A percentile compares a stretch with the other conserved stretches of the same genome.
Evolutionary conservation across 139 green algal species (phyloP).

Genomic region (Coelastrella sp.): DNA sequence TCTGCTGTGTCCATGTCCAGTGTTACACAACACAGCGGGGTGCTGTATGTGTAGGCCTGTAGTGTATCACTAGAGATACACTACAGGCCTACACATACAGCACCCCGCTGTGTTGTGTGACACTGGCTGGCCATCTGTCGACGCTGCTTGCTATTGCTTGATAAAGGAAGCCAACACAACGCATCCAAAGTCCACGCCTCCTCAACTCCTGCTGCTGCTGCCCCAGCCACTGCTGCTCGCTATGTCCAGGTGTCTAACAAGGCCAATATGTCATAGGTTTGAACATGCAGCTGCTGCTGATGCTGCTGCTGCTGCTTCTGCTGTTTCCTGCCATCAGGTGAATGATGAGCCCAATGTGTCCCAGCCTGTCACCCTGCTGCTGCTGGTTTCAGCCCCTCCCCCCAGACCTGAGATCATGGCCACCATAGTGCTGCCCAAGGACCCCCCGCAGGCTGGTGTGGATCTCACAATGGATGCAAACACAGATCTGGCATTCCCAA

Average conservation of each 20-base stretch:
- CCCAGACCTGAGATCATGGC: neutral
- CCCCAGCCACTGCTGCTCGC: neutral
- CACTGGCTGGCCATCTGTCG: too few species aligned
- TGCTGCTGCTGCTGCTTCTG: neutral
- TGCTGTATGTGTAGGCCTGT: too few species aligned
- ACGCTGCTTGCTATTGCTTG: too few species aligned
- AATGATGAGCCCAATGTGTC: neutral
- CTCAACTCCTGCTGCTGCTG: neutral
- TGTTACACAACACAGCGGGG: too few species aligned
- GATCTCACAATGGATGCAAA: constrained; percentile 38
- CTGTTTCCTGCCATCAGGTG: neutral
- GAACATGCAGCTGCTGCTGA: neutral
- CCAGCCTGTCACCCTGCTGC: constrained; percentile 24
- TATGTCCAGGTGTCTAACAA: too few species aligned
- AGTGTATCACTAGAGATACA: too few species aligned
- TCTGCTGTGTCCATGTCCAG: too few species aligned
- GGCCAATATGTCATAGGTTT: too few species aligned
- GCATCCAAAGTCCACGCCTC: too few species aligned
- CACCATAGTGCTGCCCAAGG: constrained; percentile 22
- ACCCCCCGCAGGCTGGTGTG: neutral
- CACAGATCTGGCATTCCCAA: constrained; percentile 36
- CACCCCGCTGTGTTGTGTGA: too few species aligned
- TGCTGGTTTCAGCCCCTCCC: constrained; percentile 31
- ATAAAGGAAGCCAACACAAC: too few species aligned
- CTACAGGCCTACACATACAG: too few species aligned